A percentile compares a stretch with the other conserved stretches of the same genome.
Evolutionary conservation across 1,284 basidiomycete genomes (phyloP).

Genomic region (Volvariella surrecta): DNA sequence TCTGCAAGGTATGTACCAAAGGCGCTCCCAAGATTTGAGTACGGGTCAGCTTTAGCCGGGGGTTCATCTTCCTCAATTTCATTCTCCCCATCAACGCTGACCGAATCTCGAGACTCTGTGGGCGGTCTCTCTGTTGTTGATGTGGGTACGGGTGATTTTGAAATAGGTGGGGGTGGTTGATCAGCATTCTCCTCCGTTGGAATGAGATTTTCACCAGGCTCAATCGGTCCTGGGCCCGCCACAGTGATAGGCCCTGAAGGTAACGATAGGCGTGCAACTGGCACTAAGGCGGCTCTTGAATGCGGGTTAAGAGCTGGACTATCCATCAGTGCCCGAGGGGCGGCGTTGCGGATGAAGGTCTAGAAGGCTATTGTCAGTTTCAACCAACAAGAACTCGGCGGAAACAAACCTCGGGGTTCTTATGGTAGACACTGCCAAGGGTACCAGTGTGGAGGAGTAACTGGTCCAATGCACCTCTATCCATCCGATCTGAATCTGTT

Average conservation of each 20-base stretch:
- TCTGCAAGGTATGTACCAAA: conserved; percentile 63
- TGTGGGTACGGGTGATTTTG: conserved; percentile 3
- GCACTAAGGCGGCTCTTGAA: conserved; percentile 64
- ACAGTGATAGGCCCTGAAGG: conserved; percentile 40
- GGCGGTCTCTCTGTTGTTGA: conserved; percentile 7
- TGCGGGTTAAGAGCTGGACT: conserved; percentile 72
- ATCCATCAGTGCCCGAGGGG: conserved; percentile 65
- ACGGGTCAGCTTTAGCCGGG: conserved; percentile 44
- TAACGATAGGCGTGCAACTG: conserved; percentile 43
- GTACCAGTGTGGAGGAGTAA: conserved; percentile 76
- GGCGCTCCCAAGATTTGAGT: conserved; percentile 64
- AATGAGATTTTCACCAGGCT: conserved; percentile 28
- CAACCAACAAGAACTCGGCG: conserved; percentile 1
- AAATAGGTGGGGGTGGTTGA: conserved; percentile 20
- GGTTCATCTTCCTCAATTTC: conserved; percentile 25
- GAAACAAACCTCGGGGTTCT: conserved; percentile 72
- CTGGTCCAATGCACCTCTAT: conserved; percentile 89
- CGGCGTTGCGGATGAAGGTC: conserved; percentile 80
- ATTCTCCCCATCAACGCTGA: conserved; percentile 19
- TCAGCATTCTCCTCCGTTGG: conserved; percentile 10
- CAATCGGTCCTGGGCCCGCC: conserved; percentile 59
- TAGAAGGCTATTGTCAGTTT: conserved; percentile 19
- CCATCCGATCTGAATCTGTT: conserved; percentile 98
- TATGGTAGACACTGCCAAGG: conserved; percentile 83
- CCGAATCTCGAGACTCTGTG: conserved; percentile 21